Evolutionary conservation across 306 rosid species (phyloP).

Genomic region (Calophaca sinica): DNA sequence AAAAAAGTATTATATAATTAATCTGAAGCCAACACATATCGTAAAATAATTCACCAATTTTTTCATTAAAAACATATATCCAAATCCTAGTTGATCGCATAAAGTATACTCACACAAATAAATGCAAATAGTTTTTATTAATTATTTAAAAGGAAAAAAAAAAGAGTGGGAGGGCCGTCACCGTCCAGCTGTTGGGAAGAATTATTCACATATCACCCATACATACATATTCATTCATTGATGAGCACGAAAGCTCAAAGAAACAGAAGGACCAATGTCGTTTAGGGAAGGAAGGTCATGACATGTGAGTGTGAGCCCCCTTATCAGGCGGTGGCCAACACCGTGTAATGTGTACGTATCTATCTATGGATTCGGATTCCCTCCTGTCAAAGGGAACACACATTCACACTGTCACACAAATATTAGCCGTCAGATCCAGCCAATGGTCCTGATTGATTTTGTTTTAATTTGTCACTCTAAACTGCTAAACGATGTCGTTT

Average conservation of each 20-base stretch:
- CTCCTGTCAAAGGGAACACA: no score
- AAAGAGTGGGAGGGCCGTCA: conserved; percentile 29
- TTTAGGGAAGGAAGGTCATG: conserved; percentile 48
- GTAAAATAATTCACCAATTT: conserved; percentile 10
- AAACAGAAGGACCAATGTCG: conserved; percentile 49
- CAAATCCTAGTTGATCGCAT: conserved; percentile 21
- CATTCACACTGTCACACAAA: no score
- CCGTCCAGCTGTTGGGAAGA: conserved; percentile 44
- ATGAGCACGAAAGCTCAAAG: conserved; percentile 43
- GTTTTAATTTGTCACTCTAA: no score
- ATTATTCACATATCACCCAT: conserved; percentile 36
- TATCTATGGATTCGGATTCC: neutral
- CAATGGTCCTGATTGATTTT: no score
- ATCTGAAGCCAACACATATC: neutral
- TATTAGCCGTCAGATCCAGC: no score
- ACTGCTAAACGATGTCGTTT: no score
- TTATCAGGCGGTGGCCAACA: conserved; percentile 35
- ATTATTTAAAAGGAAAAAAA: neutral
- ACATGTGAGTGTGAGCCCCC: conserved; percentile 49
- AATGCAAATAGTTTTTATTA: neutral
- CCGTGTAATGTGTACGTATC: neutral
- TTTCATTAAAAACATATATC: neutral
- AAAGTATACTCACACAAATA: neutral
- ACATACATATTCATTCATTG: conserved; percentile 15
- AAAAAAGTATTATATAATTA: no score